Evolutionary conservation across 345 rosid genomes (phyloP), one percentile per base, ranked within the genome.

Genomic region (Salix dunnii): DNA sequence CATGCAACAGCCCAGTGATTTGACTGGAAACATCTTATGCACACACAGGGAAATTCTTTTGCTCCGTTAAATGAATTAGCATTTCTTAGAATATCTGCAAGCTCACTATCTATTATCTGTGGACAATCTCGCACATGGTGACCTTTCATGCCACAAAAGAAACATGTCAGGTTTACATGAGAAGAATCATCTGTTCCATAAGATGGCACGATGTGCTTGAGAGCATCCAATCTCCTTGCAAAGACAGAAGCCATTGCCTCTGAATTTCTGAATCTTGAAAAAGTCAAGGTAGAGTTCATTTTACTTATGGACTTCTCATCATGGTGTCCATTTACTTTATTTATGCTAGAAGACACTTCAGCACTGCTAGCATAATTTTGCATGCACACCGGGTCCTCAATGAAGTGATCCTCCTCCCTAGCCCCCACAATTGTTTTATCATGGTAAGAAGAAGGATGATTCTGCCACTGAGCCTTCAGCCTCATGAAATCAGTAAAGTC

Each of bases 1-100:
- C 95, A 94, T 30, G 84, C 67, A 77, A 86, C 82, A 74, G 97
- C 97, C 98, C 97, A 92, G 74, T 94, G 97, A 82, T 79, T 82
- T 61, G 80, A 84, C 84, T 87, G 90, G 80, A 84, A 89, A 84
- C 97, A 90, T 86, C 89, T 88, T 72, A 90, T 82, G 79, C 94
- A 90, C 68, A 86, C 69, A 76, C 85, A 79, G 78, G 89, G 77
- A 21, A 78, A 72, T 74, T 79, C 87, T 72, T 89, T 83, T 58
- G 67, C 80, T 30, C 82, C 81, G 67, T 81, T 76, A 66, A 79
- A 78, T 53, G 84, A 80, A 78, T 77, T 86, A 49, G 83, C 36
- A 74, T 82, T 87, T 72, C 75, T 82, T 43, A 84, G 64, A 49
- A 92, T 83, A 82, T 87, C 85, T 81, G 89, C 87, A 28, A 91